Percentiles rank a stretch among this genome's conserved stretches.
Evolutionary conservation across 805 yeast species (phyloP).

Genomic region (Kodamaea kaohsiungensis): DNA sequence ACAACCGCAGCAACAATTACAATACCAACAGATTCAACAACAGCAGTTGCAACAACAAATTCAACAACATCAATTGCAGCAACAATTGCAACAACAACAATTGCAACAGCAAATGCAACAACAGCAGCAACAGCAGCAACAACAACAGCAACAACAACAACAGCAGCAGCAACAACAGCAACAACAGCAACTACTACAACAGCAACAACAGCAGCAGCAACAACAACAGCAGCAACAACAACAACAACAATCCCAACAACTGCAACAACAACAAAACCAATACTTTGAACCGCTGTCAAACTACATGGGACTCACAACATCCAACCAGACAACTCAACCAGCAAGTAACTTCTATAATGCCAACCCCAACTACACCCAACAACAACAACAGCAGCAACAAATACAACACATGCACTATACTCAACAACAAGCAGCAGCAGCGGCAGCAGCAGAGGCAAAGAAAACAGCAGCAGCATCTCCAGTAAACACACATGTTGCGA

Average conservation of each 20-base stretch:
- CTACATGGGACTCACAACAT: slow-evolving; percentile 1
- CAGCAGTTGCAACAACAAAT: slow-evolving; percentile 6
- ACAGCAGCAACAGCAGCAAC: slow-evolving; percentile 10
- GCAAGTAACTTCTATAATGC: not conserved
- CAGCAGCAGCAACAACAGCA: slow-evolving; percentile 5
- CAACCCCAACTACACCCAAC: slow-evolving; percentile 5
- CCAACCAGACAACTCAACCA: not conserved
- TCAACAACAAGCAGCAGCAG: slow-evolving; percentile 9
- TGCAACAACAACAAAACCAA: slow-evolving; percentile 5
- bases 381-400: slow-evolving; percentile 8
- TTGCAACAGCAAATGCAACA: slow-evolving; percentile 4
- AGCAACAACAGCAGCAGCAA: slow-evolving; percentile 3
- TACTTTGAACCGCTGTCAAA: slow-evolving; percentile 7
- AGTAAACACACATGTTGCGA: not conserved
- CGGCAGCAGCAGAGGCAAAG: not conserved
- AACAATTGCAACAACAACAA: slow-evolving; percentile 10
- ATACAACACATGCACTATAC: slow-evolving; percentile 5
- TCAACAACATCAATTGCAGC: slow-evolving; percentile 7
- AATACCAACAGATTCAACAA: slow-evolving; percentile 7
- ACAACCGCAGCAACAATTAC: slow-evolving; percentile 7
- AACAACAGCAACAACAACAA: slow-evolving; percentile 10
- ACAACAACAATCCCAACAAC: not conserved
- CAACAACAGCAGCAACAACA: slow-evolving; percentile 3
- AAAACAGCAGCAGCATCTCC: slow-evolving; percentile 1
- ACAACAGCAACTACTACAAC: slow-evolving; percentile 12